Percentiles rank a stretch among this genome's conserved stretches.
Conservation (phyloP, 129 eudicot genomes). For the Calendula officinalis region DNA sequence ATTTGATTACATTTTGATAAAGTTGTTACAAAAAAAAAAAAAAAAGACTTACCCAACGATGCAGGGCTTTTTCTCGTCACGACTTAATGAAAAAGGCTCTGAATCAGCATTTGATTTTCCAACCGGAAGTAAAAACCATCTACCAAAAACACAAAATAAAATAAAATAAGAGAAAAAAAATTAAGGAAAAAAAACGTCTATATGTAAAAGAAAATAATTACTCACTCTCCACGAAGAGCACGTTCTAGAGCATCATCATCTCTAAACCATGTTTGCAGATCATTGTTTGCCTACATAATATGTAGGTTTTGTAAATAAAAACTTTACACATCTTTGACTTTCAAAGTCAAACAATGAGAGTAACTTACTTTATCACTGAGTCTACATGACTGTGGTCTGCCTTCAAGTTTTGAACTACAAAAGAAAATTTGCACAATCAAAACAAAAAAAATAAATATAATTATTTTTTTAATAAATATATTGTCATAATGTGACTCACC, state of each 20-base stretch:
- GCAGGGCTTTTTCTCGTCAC: constrained; percentile 71
- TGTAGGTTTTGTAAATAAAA: constrained; percentile 1
- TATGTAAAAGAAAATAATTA: constrained; percentile 15
- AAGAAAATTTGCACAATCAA: constrained; percentile 1
- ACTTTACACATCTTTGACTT: constrained; percentile 1
- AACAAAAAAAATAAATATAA: not conserved
- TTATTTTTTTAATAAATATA: not conserved
- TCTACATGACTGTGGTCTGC: constrained; percentile 71
- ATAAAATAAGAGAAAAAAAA: not conserved
- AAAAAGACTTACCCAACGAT: constrained; percentile 78
- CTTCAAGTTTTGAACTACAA: constrained; percentile 89
- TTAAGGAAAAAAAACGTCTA: not conserved
- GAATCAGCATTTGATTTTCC: constrained; percentile 47
- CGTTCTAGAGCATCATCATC: constrained; percentile 98
- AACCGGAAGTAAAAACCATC: constrained; percentile 85
- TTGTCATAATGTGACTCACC: constrained; percentile 51
- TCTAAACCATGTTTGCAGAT: constrained; percentile 71
- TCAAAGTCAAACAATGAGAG: constrained; percentile 4
- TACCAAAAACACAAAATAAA: constrained; percentile 24
- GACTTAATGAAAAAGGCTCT: constrained; percentile 53
- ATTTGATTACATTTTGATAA: not conserved
- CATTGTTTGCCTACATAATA: constrained; percentile 64
- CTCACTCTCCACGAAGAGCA: constrained; percentile 86
- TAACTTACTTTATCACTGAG: constrained; percentile 80
- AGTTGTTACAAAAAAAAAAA: too few relatives aligned